Base-by-base conservation (phyloP, 768 basidiomycete genomes). In the Suillus lakei region DNA sequence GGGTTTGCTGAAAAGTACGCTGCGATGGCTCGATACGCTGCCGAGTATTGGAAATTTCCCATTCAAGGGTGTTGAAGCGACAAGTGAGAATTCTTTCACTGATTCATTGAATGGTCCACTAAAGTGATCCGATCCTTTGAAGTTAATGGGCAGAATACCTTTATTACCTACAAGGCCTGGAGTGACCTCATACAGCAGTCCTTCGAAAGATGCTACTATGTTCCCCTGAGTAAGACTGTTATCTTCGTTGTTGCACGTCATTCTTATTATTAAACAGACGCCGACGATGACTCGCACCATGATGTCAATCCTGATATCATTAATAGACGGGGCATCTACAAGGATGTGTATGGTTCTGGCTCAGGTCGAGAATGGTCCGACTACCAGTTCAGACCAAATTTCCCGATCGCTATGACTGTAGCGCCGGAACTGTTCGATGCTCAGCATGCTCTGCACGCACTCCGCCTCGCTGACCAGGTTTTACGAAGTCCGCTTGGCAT, bases 321-420 rank as follows among this genome's bases (percentile, higher is more conserved):
- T 66, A 92, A 95, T 74, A 90, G 95, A 16, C 86, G 98, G 64
- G 98, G 97, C 5, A 97, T 98, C 73, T 99, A 99, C 84, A 99
- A 99, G 83, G 98, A 99, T 74, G 95, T 99, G 8, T 91, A 91
- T 69, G 95, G 96, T 46, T 96, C 98, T 13, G 93, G 93, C 0
- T 73, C 83, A 56, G 92, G 89, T 12, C 86, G 94, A 63, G 93
- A 97, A 77, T 98, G 95, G 95, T 93, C 95, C 6, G 96, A 99
- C 78, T 99, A 99, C 76, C 98, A 99, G 77, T 85, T 98, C 69
- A 86, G 96, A 66, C 87, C 89, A 71, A 98, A 98, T 78, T 97
- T 95, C 83, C 91, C 96, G 5, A 91, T 98, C 65, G 94, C 98
- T 0, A 98, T 99, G 96, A 86, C 91, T 3, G 96, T 99, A 53